phyloP scores from a whole-genome alignment of 2,329 filamentous ascomycete species.

The Fusarium duplospermum region DNA sequence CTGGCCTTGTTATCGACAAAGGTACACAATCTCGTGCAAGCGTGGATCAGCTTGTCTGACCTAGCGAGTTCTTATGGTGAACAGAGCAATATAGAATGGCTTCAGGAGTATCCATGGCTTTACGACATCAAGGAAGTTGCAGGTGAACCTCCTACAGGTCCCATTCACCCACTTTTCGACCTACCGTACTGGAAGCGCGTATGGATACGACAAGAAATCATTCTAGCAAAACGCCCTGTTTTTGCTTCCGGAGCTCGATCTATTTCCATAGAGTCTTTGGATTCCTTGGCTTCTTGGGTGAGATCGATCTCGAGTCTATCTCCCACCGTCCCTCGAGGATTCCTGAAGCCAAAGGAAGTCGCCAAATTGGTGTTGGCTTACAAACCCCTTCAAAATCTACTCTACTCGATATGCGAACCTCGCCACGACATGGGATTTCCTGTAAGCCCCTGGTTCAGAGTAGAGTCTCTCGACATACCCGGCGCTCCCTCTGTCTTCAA shows the following conservation, averaged over 20 bases:
- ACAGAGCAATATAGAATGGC: neutral
- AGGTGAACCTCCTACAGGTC: neutral
- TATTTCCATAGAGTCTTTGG: neutral
- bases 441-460: too few relatives aligned
- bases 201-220: slow-evolving; percentile 15
- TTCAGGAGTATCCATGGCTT: neutral
- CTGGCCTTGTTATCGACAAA: too few relatives aligned
- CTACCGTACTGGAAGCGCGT: slow-evolving; percentile 4
- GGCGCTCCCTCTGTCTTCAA: neutral
- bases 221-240: neutral
- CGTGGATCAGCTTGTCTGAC: too few relatives aligned
- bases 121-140: neutral
- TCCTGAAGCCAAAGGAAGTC: too few relatives aligned
- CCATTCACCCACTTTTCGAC: neutral
- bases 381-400: too few relatives aligned
- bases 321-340: neutral
- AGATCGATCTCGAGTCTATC: neutral
- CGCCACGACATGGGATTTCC: too few relatives aligned
- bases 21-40: too few relatives aligned
- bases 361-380: too few relatives aligned
- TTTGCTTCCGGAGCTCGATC: slow-evolving; percentile 5
- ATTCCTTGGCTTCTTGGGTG: neutral
- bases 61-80: too few relatives aligned
- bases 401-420: too few relatives aligned
- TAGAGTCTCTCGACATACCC: too few relatives aligned